Evolutionary conservation across 345 rosid genomes (phyloP), one percentile per base, ranked within the genome.

Genomic region (Passiflora organensis): DNA sequence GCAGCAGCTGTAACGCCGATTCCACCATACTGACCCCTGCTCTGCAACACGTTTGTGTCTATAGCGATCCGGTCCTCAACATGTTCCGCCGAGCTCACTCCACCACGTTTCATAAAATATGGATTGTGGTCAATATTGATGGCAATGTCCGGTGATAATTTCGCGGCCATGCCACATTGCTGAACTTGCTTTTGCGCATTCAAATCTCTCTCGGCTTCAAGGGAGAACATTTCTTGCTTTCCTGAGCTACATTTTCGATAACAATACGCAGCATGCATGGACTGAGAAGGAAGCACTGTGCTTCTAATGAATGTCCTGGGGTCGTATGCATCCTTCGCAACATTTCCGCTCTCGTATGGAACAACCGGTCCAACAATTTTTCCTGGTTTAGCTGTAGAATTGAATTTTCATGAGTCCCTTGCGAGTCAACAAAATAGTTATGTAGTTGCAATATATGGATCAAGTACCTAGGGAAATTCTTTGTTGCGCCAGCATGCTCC

Each of bases 111-210:
- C 89, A 79, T 79, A 56, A 85, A 82, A 67, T 81, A 83, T 0
- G 95, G 95, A 72, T 87, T 85, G 62, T 75, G 59, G 60, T 91
- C 91, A 2, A 87, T 91, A 60, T 83, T 73, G 72, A 91, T 82
- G 38, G 89, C 85, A 25, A 87, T 74, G 6, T 91, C 97, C 25
- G 87, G 82, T 9, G 71, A 72, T 28, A 69, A 67, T 79, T 82
- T 83, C 15, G 86, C 53, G 5, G 73, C 72, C 68, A 77, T 50
- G 51, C 86, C 77, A 48, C 73, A 75, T 56, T 80, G 91, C 23
- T 78, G 73, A 32, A 51, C 72, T 46, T 80, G 89, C 61, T 83
- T 85, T 59, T 83, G 94, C 4, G 78, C 37, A 10, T 72, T 43
- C 56, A 64, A 34, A 43, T 78, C 77, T 69, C 72, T 72, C 58